Conservation (phyloP, 2,329 filamentous ascomycete genomes). For the Ceratocystis diversiconidia region DNA sequence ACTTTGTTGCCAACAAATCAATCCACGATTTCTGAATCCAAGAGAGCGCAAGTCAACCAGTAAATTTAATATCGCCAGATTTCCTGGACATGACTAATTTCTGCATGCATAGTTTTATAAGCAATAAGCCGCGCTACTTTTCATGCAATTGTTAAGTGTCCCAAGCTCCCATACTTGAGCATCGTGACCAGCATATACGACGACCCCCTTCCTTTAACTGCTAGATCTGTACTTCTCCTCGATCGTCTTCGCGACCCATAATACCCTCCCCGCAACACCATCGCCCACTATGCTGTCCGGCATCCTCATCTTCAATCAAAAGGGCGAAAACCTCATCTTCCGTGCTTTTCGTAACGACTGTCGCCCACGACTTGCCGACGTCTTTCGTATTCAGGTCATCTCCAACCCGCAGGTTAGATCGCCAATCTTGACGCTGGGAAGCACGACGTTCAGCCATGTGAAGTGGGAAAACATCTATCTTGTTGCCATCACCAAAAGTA, state of each 20-base stretch:
- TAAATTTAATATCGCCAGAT: neutral
- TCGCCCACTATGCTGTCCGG: constrained; percentile 66
- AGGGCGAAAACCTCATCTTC: constrained; percentile 99
- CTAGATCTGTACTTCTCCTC: neutral
- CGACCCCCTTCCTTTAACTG: neutral
- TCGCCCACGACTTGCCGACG: constrained; percentile 89
- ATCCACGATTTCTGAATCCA: neutral
- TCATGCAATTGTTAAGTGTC: neutral
- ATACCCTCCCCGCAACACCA: neutral
- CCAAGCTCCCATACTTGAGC: neutral
- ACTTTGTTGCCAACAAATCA: neutral
- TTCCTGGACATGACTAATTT: neutral
- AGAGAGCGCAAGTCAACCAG: neutral
- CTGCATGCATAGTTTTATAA: neutral
- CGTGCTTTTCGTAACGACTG: constrained; percentile 97
- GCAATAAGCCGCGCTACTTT: neutral
- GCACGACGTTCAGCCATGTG: constrained; percentile 98
- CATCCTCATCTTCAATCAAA: constrained; percentile 97
- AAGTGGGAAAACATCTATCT: constrained; percentile 99
- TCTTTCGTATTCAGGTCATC: constrained; percentile 99
- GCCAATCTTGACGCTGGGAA: constrained; percentile 90
- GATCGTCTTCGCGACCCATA: neutral
- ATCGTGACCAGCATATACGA: neutral
- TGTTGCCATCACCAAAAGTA: constrained; percentile 95
- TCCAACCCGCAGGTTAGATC: constrained; percentile 96